Percentiles rank a stretch among this genome's conserved stretches.
Evolutionary conservation across 768 basidiomycete genomes (phyloP).

Genomic region (Leccinum longicurvipes): DNA sequence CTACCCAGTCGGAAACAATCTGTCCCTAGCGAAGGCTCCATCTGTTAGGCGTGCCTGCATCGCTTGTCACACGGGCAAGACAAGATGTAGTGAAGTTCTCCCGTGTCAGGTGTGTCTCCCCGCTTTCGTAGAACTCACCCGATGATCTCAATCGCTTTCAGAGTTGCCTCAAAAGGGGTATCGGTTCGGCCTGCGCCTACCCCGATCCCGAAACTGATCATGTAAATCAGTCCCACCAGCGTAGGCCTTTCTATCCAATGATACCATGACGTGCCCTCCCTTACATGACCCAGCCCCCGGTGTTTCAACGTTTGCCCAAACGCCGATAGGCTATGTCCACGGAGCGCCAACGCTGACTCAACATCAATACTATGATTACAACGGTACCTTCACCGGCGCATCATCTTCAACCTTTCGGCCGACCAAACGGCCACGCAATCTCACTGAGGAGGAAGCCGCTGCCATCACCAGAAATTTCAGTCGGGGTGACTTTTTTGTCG

Average conservation of each 20-base stretch:
- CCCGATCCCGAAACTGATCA: conserved; percentile 71
- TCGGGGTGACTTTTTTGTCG: conserved; percentile 81
- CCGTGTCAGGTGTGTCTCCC: conserved; percentile 65
- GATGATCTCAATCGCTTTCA: conserved; percentile 26
- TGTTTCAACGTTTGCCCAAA: conserved; percentile 36
- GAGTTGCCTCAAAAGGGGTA: conserved; percentile 81
- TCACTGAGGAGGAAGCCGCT: conserved; percentile 81
- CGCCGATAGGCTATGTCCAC: conserved; percentile 38
- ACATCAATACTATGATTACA: conserved; percentile 76
- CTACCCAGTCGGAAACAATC: conserved; percentile 10
- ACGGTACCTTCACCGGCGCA: conserved; percentile 60
- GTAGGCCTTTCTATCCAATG: conserved; percentile 13
- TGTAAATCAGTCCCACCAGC: conserved; percentile 32
- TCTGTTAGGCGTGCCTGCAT: conserved; percentile 79
- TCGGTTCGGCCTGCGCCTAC: conserved; percentile 67
- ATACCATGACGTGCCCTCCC: neutral
- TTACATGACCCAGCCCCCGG: conserved; percentile 28
- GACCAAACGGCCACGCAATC: conserved; percentile 70
- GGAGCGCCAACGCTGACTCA: conserved; percentile 49
- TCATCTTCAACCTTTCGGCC: conserved; percentile 79
- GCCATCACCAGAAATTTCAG: conserved; percentile 81
- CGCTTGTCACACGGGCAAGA: conserved; percentile 81
- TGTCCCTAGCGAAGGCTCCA: conserved; percentile 64
- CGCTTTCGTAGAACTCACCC: conserved; percentile 9
- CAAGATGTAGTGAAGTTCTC: conserved; percentile 75